Evolutionary conservation across 108 stramenopile species (phyloP), one percentile per base, ranked within the genome.

Genomic region (Aureococcus anophagefferens): DNA sequence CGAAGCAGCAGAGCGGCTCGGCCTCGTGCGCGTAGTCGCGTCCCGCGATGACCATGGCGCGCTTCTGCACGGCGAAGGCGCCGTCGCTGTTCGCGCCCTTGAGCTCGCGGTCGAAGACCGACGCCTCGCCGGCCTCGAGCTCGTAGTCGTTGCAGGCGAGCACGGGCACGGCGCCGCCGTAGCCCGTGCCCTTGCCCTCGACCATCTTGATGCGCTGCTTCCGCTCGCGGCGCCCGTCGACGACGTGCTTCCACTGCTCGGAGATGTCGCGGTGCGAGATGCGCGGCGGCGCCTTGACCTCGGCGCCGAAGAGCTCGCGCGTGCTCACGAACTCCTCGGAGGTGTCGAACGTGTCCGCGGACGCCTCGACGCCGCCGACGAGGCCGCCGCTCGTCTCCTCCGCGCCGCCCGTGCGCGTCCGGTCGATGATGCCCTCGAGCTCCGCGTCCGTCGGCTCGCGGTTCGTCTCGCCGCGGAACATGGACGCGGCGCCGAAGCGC

Each of bases 401-500:
- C n/a, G n/a, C n/a, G n/a, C n/a, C n/a, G n/a, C n/a, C n/a, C 51
- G 67, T 81, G n/a, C 90, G 83, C n/a, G 73, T 85, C 37, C 87
- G 88, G 72, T 90, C 90, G 63, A 89, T 84, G 32, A 94, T 85
- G 32, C 71, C 71, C 37, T 84, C 85, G 69, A 94, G 91, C 45
- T 93, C 91, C 15, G 81, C 76, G 62, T 89, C 82, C 33, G 89
- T 82, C 45, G 89, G 86, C 5, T 88, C 69, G 34, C 70, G 67
- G 69, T 89, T 83, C 5, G 5, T 33, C 67, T n/a, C 11, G 13
- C 64, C 5, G 13, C 13, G 9, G 13, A 64, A 21, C 78, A 79
- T 33, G 40, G 37, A 31, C 15, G 73, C 65, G 35, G 67, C 65
- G 11, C 83, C 83, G 76, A 89, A 88, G 35, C 86, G 73, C 16